Percentiles rank a stretch among this genome's conserved stretches.
Evolutionary conservation across 208 protist species (phyloP).

Genomic region (Novymonas esmeraldas): DNA sequence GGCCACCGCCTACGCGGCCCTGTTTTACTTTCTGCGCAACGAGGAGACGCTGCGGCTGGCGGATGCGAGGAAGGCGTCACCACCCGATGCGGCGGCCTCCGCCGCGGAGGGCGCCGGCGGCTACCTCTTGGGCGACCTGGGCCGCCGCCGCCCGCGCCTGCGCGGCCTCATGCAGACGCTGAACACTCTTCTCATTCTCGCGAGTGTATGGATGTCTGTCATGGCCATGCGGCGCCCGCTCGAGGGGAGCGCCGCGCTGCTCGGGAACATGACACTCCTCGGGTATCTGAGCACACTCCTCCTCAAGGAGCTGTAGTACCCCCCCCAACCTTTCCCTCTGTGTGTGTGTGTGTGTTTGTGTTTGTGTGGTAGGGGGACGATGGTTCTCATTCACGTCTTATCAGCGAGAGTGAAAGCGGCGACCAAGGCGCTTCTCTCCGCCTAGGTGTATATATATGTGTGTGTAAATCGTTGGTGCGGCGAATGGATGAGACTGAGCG

Average conservation of each 20-base stretch:
- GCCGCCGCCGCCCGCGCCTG: conserved; percentile 30
- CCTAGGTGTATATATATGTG: no score
- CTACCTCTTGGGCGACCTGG: conserved; percentile 53
- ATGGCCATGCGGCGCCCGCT: conserved; percentile 63
- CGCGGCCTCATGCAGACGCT: neutral
- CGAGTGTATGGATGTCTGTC: conserved; percentile 43
- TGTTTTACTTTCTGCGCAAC: conserved; percentile 39
- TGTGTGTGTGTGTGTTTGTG: no score
- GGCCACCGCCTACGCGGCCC: conserved; percentile 37
- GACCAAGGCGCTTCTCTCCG: no score
- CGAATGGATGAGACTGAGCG: no score
- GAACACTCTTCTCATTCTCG: conserved; percentile 19
- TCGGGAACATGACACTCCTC: conserved; percentile 47
- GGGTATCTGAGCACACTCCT: conserved; percentile 34
- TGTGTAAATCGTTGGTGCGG: no score
- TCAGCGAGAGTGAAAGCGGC: no score
- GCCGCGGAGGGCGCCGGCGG: neutral
- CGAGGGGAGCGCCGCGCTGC: conserved; percentile 45
- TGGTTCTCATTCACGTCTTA: no score
- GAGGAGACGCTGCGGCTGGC: conserved; percentile 23
- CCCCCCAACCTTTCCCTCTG: neutral
- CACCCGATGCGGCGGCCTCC: conserved; percentile 4
- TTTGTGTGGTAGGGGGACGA: no score
- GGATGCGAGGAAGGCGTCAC: conserved; percentile 6
- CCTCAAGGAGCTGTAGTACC: conserved; percentile 23